Base-by-base conservation (phyloP, 2,329 filamentous ascomycete species). In the Gnomoniopsis sp. region DNA sequence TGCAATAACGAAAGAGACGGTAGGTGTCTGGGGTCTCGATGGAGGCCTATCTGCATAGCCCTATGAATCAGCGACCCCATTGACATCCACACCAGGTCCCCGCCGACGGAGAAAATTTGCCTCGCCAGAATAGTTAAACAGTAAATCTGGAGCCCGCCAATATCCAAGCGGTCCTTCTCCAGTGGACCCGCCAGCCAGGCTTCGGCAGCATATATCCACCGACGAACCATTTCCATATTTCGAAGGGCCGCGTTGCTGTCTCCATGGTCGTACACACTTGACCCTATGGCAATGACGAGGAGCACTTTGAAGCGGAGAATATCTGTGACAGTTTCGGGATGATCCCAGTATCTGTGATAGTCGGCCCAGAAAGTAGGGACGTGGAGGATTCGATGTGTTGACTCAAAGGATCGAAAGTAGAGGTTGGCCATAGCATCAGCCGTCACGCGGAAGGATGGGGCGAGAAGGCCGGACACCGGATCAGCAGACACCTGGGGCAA, bases 331-430 rank as follows among this genome's bases (percentile, higher is more conserved):
- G 6, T n/a, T 6, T 19, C 15, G n/a, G 41, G 41, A 21, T 44
- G n/a, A n/a, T 44, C 41, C 79, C 79, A 83, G 67, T 79, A 82
- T 4, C 68, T 65, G 14, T 74, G 72, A 64, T 86, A 87, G 36
- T 84, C 79, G 8, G 72, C 71, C 49, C 75, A 71, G 62, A 88
- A 87, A 0, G 77, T 80, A 0, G 84, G 83, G 1, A 82, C 67
- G 66, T 88, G 80, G 14, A 88, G 60, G 26, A 88, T 75, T 3
- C 85, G 77, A 61, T 82, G 77, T 15, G 81, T 78, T 1, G 79
- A 79, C 65, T 87, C 83, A 47, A 83, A 77, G 1, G 79, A 80
- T 49, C 80, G 72, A 19, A 88, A 70, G 70, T 86, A 86, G 33
- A 73, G 68, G 8, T 79, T 73, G 17, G 85, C 70, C 1, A 86